Evolutionary conservation across 345 rosid species (phyloP).

Genomic region (Brassica juncea): DNA sequence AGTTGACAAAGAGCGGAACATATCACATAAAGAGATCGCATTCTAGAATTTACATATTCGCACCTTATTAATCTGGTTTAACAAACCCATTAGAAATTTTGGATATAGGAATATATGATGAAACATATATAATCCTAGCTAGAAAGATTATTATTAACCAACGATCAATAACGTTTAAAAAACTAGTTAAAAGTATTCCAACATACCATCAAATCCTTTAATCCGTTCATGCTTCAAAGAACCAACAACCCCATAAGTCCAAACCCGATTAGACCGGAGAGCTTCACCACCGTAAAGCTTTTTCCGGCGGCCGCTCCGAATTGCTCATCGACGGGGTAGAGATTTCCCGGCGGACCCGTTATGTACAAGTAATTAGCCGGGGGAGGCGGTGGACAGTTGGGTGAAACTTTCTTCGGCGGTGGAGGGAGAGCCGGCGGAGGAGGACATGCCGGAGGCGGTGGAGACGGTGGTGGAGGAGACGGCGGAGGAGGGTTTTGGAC

Average conservation of each 20-base stretch:
- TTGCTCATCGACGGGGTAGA: constrained; percentile 54
- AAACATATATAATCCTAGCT: constrained; percentile 28
- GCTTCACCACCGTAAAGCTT: constrained; percentile 26
- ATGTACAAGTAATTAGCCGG: constrained; percentile 51
- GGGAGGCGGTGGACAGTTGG: constrained; percentile 65
- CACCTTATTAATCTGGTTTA: constrained; percentile 30
- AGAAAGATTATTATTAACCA: constrained; percentile 21
- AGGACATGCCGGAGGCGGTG: constrained; percentile 42
- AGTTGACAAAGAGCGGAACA: constrained; percentile 26
- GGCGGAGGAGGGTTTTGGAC: constrained; percentile 60
- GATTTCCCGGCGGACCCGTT: constrained; percentile 64
- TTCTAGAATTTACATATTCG: constrained; percentile 24
- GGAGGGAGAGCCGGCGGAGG: constrained; percentile 53
- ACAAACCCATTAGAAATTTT: constrained; percentile 7
- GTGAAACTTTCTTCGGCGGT: constrained; percentile 48
- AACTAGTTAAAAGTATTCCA: constrained; percentile 20
- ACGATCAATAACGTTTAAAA: constrained; percentile 5
- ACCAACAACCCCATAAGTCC: constrained; percentile 43
- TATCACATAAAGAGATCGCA: constrained; percentile 4
- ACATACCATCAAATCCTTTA: constrained; percentile 28
- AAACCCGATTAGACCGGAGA: constrained; percentile 42
- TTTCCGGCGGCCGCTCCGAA: constrained; percentile 41
- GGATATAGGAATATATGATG: constrained; percentile 25
- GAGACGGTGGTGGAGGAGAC: constrained; percentile 46
- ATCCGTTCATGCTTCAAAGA: constrained; percentile 33